Evolutionary conservation across 2,329 filamentous ascomycete genomes (phyloP), one percentile per base, ranked within the genome.

Genomic region (Acephala macrosclerotiorum): DNA sequence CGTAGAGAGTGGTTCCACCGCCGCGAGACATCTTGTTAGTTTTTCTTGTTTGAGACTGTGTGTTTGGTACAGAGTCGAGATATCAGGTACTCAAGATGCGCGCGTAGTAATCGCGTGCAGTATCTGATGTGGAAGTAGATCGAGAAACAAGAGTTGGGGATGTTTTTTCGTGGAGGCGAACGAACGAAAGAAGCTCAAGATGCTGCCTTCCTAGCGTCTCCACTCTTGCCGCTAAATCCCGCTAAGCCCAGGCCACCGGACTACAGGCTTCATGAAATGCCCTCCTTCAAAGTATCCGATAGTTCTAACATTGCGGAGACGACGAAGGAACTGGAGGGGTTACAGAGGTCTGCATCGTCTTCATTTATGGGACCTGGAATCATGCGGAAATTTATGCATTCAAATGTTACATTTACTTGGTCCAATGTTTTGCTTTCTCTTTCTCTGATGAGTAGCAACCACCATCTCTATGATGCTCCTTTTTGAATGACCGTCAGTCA

Each of bases 1-100:
- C 95, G 85, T 98, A 98, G 75, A 98, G 92, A 65, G 95, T 98
- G 68, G 92, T 96, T 75, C 93, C 91, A 33, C 49, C 49, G 75
- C 93, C 91, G 80, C 94, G 93, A 89, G 94, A 97, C 94, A 97
- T 97, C 59, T 72, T 77, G 68, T 57, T 57, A 38, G 55, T 36
- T 49, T 25, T 53, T 14, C 16, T 53, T 53, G 22, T n/a, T 22
- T 26, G 18, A 53, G 25, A 53, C 49, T 53, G 11, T 53, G 25
- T 53, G 25, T 53, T 53, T 26, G 49, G 26, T 53, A 29, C 49
- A 26, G 12, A 18, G 25, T 53, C 49, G 29, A 53, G 26, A 16
- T 29, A 53, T 53, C 49, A 49, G 11, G 11, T 22, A 42, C 40
- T 49, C 45, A 49, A 49, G 45, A 53, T 53, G 26, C 26, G 49